These are phyloP conservation scores for Calonectria crousiana DNA, from an alignment of 2,329 filamentous ascomycete genomes.

Conservation along the genomic window DNA sequence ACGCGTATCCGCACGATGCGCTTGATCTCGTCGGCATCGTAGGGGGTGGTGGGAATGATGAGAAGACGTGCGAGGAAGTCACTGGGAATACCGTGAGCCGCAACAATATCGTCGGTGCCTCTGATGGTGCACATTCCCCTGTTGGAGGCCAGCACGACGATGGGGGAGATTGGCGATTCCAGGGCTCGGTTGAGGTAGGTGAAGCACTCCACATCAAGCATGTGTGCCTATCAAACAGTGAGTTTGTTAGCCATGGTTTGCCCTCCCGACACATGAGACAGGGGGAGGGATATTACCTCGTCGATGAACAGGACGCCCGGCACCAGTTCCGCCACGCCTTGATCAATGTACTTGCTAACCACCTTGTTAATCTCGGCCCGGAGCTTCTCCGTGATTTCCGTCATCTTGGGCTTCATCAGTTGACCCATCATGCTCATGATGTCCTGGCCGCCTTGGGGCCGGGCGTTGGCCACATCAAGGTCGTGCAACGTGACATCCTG, in stretches of 20 bases:
- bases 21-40: slow-evolving; percentile 90
- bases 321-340: slow-evolving; percentile 97
- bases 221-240: slow-evolving; percentile 79
- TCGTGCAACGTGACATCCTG: slow-evolving; percentile 98
- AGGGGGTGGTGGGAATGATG: slow-evolving; percentile 94
- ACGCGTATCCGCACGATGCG: slow-evolving; percentile 89
- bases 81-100: slow-evolving; percentile 92
- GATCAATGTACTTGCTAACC: slow-evolving; percentile 98
- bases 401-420: slow-evolving; percentile 99
- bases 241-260: slow-evolving; percentile 37
- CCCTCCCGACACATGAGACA: slow-evolving; percentile 31
- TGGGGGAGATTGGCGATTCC: slow-evolving; percentile 93
- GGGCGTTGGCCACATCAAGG: slow-evolving; percentile 93
- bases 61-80: slow-evolving; percentile 94
- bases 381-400: slow-evolving; percentile 98
- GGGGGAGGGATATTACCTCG: slow-evolving; percentile 71
- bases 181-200: slow-evolving; percentile 99
- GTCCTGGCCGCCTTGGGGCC: slow-evolving; percentile 96
- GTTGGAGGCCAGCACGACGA: slow-evolving; percentile 98
- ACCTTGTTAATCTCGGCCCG: slow-evolving; percentile 98
- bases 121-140: slow-evolving; percentile 93
- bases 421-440: slow-evolving; percentile 99
- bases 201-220: slow-evolving; percentile 99
- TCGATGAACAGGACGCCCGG: slow-evolving; percentile 98
- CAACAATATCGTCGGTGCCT: slow-evolving; percentile 83